Evolutionary conservation across 2,329 filamentous ascomycete genomes (phyloP), one percentile per base, ranked within the genome.

Genomic region (Pseudogymnoascus sp.): DNA sequence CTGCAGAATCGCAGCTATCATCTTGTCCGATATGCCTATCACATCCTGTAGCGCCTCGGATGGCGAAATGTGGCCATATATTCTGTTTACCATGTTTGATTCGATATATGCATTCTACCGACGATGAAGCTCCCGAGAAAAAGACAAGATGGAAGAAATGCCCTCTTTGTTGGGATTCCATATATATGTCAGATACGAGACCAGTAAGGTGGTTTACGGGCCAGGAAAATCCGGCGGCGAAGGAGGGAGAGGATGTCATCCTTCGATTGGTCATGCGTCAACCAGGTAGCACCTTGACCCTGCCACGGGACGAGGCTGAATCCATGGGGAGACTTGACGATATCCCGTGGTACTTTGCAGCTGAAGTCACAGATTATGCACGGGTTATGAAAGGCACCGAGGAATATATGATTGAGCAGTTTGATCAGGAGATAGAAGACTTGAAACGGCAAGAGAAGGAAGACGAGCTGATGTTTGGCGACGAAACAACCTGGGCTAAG

Each of bases 31-130:
- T 99, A 62, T 99, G 94, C 72, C 83, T 99, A 29, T 96, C 90
- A 1, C 90, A 90, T 62, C 94, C 94, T 1, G 91, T 96, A 16
- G 94, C 94, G 6, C 92, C 94, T 33, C 87, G 94, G 62, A 99
- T 99, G 93, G 92, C 94, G 43, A 93, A 88, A 72, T 99, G 94
- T 71, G 94, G 94, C 1, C 94, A 99, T 73, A 96, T 99, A 11
- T 97, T 97, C 74, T 99, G 94, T 72, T 78, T 97, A 35, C 88
- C 94, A 5, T 99, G 94, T 72, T 77, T 97, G 65, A 91, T 97
- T 66, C 88, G 94, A 59, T 99, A 95, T 73, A 97, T 99, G 91
- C 90, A 96, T 69, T 90, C 92, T 6, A 85, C 82, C 23, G 88
- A 89, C 63, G 82, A 81, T 63, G 78, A 83, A 8, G 67, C 78